Evolutionary conservation across 164 flowering plant genomes (phyloP).

Genomic region (Macadamia tetraphylla): DNA sequence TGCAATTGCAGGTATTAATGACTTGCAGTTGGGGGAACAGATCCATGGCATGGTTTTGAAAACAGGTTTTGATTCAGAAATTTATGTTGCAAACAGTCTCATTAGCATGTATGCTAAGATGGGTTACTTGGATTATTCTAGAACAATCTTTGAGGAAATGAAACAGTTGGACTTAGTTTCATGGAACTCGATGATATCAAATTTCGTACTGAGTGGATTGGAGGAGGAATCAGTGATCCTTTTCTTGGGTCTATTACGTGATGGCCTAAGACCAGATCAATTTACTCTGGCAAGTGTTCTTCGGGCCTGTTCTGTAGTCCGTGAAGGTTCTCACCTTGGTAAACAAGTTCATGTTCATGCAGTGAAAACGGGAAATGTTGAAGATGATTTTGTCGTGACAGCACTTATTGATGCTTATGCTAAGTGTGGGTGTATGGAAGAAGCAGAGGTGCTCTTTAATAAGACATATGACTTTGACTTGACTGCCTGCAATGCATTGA

Average conservation of each 20-base stretch:
- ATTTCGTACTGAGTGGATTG: constrained; percentile 30
- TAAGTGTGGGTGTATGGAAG: constrained; percentile 35
- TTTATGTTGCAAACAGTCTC: constrained; percentile 38
- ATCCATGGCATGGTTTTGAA: constrained; percentile 37
- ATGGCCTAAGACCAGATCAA: constrained; percentile 38
- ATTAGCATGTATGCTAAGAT: constrained; percentile 50
- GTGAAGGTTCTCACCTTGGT: constrained; percentile 22
- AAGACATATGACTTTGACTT: constrained; percentile 27
- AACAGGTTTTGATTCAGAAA: constrained; percentile 28
- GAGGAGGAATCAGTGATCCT: constrained; percentile 27
- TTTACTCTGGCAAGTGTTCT: constrained; percentile 48
- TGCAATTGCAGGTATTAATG: constrained; percentile 20
- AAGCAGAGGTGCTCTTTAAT: constrained; percentile 34
- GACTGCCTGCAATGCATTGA: constrained; percentile 51
- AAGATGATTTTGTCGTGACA: constrained; percentile 42
- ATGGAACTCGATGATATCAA: constrained; percentile 56
- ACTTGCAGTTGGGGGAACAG: constrained; percentile 33
- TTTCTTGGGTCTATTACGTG: constrained; percentile 25
- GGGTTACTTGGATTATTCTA: constrained; percentile 23
- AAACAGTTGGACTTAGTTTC: constrained; percentile 44
- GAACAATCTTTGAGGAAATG: constrained; percentile 31
- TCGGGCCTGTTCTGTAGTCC: constrained; percentile 36
- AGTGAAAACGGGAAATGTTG: constrained; percentile 26
- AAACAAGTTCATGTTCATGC: constrained; percentile 51
- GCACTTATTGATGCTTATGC: constrained; percentile 49